Evolutionary conservation across 148 eudicot genomes (phyloP).

Genomic region (Persicaria tinctoria): DNA sequence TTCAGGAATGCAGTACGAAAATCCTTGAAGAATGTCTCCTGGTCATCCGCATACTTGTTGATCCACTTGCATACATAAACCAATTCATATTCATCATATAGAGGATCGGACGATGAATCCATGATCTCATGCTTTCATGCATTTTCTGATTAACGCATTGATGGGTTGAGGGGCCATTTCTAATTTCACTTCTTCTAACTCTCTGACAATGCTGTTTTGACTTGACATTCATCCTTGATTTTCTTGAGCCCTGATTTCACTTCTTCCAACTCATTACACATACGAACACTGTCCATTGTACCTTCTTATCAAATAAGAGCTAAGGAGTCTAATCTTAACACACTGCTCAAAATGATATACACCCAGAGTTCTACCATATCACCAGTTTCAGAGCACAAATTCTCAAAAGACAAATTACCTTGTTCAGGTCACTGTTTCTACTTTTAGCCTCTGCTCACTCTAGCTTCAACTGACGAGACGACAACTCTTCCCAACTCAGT

Average conservation of each 20-base stretch:
- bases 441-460: slow-evolving; percentile 46
- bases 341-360: no score
- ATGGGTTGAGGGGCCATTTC: background rate
- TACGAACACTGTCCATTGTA: slow-evolving; percentile 44
- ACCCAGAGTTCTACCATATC: no score
- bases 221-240: slow-evolving; percentile 38
- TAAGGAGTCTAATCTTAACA: background rate
- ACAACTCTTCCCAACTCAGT: background rate
- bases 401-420: no score
- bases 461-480: slow-evolving; percentile 61
- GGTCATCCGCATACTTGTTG: slow-evolving; percentile 58
- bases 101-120: background rate
- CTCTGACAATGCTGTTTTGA: slow-evolving; percentile 40
- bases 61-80: slow-evolving; percentile 57
- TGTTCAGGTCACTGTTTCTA: slow-evolving; percentile 41
- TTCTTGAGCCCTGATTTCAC: slow-evolving; percentile 40
- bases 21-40: slow-evolving; percentile 70
- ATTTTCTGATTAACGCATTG: background rate
- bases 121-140: background rate
- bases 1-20: slow-evolving; percentile 80
- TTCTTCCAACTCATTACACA: slow-evolving; percentile 42
- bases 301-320: background rate
- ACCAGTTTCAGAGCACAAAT: no score
- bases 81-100: background rate
- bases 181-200: slow-evolving; percentile 36